Base-by-base conservation (phyloP, 2,329 filamentous ascomycete species). In the Trichophyton benhamiae region DNA sequence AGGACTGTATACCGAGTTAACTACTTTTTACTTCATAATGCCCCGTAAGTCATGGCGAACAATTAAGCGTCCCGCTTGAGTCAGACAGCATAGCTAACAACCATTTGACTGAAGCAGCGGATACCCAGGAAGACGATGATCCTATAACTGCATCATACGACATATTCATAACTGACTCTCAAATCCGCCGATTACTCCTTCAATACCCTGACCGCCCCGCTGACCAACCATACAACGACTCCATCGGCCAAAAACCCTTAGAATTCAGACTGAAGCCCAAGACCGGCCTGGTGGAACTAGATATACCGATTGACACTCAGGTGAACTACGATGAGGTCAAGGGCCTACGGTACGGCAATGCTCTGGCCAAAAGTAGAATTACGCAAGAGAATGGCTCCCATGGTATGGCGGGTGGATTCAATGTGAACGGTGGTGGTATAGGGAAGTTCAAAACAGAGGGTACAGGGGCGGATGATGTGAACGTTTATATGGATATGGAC, bases 261-360 rank as follows among this genome's bases (percentile, higher is more conserved):
- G 84, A 87, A 68, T 79, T 97, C 68, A 89, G 92, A 66, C 78
- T 96, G 72, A 99, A 97, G 77, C 82, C 86, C 13, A 77, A 82
- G 61, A 83, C 88, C 0, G 91, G 91, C 61, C 88, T 96, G 76
- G 80, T 96, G 61, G 94, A 99, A 76, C 80, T 97, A 59, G 94
- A 99, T 72, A 82, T 96, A n/a, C 89, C 90, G 3, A 79, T 96
- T 67, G 84, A 86, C 77, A 85, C 85, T 64, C 78, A 79, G 57
- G 72, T 77, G 61, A 87, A 89, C 70, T 97, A 96, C 78, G 91
- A 97, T 76, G 83, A 87, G 66, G 82, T 83, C 66, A 91, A 92
- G 76, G 92, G 90, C 57, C 77, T 94, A 59, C 82, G 83, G 66
- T 97, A 90, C 83, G 94, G 91, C 17, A 84, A 88, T 69, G 85